Evolutionary conservation across 352 stramenopile genomes (phyloP).

Genomic region (Globisporangium parvum): DNA sequence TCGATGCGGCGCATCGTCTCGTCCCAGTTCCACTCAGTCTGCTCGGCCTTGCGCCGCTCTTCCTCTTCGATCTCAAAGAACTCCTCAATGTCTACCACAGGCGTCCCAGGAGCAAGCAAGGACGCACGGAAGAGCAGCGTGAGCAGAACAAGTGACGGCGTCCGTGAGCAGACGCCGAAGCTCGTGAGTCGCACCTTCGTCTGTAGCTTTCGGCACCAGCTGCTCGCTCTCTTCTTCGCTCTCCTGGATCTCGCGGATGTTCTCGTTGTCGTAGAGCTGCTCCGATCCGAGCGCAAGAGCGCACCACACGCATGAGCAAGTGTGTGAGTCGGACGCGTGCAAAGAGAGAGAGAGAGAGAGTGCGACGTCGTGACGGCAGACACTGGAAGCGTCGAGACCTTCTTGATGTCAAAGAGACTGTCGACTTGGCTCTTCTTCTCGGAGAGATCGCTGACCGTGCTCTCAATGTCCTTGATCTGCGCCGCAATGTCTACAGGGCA

Average conservation of each 20-base stretch:
- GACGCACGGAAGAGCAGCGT: not conserved
- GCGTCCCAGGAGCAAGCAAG: not conserved
- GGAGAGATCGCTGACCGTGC: constrained; percentile 31
- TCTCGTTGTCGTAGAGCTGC: constrained; percentile 76
- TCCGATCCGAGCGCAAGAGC: not conserved
- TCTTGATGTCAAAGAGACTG: constrained; percentile 64
- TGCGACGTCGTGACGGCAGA: not conserved
- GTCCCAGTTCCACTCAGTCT: constrained; percentile 72
- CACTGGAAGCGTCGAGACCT: constrained; percentile 19
- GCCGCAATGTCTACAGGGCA: constrained; percentile 28
- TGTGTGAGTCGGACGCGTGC: not conserved
- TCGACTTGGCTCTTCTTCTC: constrained; percentile 66
- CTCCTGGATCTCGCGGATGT: constrained; percentile 84
- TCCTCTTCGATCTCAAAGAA: constrained; percentile 86
- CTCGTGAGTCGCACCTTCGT: constrained; percentile 36
- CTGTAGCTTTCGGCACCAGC: constrained; percentile 33
- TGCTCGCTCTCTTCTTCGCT: constrained; percentile 72
- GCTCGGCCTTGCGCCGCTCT: constrained; percentile 44
- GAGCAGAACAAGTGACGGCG: not conserved
- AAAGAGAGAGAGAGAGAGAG: not conserved
- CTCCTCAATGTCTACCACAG: constrained; percentile 50
- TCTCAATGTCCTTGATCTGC: constrained; percentile 52
- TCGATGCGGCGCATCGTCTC: constrained; percentile 86
- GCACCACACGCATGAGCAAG: not conserved
- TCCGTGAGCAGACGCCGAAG: no score